Conservation (phyloP, 495 filamentous ascomycete species). For the Tuber aestivum region DNA sequence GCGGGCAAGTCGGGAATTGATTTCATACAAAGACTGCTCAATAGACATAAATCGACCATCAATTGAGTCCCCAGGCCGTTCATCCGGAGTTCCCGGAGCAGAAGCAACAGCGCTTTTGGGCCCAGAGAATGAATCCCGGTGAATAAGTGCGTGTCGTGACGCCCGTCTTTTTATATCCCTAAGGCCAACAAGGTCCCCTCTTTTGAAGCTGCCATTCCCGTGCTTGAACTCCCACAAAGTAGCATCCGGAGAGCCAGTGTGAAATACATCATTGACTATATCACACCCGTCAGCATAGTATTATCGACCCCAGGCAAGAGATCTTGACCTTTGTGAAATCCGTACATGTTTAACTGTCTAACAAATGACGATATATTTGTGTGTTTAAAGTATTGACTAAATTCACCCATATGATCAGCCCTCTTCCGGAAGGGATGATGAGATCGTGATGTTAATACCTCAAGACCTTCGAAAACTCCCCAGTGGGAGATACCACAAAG, state of each 20-base stretch:
- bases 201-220: constrained; percentile 93
- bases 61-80: constrained; percentile 59
- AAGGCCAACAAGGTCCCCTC: constrained; percentile 83
- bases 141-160: constrained; percentile 90
- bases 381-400: constrained; percentile 93
- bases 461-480: constrained; percentile 96
- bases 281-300: constrained; percentile 12
- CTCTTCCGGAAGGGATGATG: constrained; percentile 24
- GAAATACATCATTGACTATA: constrained; percentile 95
- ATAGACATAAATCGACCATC: constrained; percentile 70
- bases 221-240: constrained; percentile 99
- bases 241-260: constrained; percentile 90
- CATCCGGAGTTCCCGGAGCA: constrained; percentile 76
- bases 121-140: constrained; percentile 81
- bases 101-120: constrained; percentile 64
- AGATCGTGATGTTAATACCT: constrained; percentile 54
- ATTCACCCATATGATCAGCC: constrained; percentile 22
- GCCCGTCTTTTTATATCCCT: constrained; percentile 94
- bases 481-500: constrained; percentile 96
- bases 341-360: constrained; percentile 97
- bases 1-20: constrained; percentile 66
- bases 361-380: constrained; percentile 99
- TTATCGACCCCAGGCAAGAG: constrained; percentile 1
- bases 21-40: constrained; percentile 77
- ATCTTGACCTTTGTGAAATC: constrained; percentile 91